These are phyloP conservation scores for Zanthoxylum bungeanum DNA, from an alignment of 345 rosid genomes.

Conservation along the genomic window DNA sequence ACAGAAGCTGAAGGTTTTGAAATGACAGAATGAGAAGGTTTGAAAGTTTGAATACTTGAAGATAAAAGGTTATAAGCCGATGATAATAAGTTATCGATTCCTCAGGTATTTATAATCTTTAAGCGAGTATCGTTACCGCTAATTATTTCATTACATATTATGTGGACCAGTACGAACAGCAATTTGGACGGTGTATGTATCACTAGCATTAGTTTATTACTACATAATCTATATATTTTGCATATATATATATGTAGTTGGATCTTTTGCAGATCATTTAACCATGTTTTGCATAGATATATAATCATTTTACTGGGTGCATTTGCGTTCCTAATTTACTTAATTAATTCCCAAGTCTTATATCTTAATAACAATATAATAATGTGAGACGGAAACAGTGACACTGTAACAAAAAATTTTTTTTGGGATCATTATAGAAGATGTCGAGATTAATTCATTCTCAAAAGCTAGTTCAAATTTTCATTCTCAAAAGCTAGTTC, in stretches of 20 bases:
- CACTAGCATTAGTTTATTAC: background rate
- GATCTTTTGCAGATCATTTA: constrained; percentile 3
- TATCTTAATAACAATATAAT: background rate
- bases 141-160: constrained; percentile 5
- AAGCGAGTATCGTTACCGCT: constrained; percentile 10
- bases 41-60: background rate
- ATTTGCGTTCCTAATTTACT: background rate
- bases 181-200: constrained; percentile 8
- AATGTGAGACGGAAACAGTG: background rate
- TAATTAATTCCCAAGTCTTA: background rate
- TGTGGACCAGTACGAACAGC: constrained; percentile 9
- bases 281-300: background rate
- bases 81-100: background rate
- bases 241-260: background rate
- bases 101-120: constrained; percentile 19
- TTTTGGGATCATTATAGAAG: too few relatives aligned
- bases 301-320: background rate
- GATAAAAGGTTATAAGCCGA: background rate
- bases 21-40: constrained; percentile 1
- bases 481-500: too few relatives aligned
- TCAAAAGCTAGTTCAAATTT: too few relatives aligned
- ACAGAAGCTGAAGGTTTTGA: background rate
- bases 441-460: too few relatives aligned
- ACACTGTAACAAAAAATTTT: too few relatives aligned
- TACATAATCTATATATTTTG: too few relatives aligned